Conservation (phyloP, 2,329 filamentous ascomycete species). For the Fusarium oligoseptatum region DNA sequence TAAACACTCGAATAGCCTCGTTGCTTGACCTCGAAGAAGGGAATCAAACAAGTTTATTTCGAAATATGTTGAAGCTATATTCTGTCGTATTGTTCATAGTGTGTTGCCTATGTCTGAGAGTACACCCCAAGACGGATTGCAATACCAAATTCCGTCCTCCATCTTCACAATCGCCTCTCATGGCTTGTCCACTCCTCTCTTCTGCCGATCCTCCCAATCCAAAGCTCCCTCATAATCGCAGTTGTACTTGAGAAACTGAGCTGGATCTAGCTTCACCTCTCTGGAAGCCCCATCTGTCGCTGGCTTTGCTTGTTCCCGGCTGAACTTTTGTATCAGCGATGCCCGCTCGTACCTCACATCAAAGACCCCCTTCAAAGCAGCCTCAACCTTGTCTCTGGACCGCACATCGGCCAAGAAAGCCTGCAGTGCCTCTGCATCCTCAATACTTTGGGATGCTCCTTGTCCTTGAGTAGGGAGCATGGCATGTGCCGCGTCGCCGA, state of each 20-base stretch:
- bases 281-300: constrained; percentile 32
- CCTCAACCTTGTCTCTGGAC: constrained; percentile 1
- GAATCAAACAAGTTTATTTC: too few species aligned
- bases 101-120: too few species aligned
- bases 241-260: constrained; percentile 40
- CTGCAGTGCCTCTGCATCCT: constrained; percentile 23
- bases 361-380: constrained; percentile 16
- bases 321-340: constrained; percentile 38
- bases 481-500: constrained; percentile 26
- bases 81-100: too few species aligned
- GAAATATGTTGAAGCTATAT: too few species aligned
- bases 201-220: constrained; percentile 38
- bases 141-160: neutral
- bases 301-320: constrained; percentile 37
- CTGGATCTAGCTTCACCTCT: constrained; percentile 36
- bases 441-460: constrained; percentile 27
- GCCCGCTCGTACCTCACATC: constrained; percentile 28
- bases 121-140: neutral
- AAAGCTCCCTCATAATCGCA: constrained; percentile 37
- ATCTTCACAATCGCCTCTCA: neutral
- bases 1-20: too few species aligned
- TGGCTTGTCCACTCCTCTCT: neutral
- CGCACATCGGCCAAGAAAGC: neutral
- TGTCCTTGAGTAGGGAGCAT: constrained; percentile 30
- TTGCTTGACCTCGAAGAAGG: too few species aligned